Percentiles rank a stretch among this genome's conserved stretches.
Conservation (phyloP, 2,329 filamentous ascomycete genomes). For the Helminthosporium solani region DNA sequence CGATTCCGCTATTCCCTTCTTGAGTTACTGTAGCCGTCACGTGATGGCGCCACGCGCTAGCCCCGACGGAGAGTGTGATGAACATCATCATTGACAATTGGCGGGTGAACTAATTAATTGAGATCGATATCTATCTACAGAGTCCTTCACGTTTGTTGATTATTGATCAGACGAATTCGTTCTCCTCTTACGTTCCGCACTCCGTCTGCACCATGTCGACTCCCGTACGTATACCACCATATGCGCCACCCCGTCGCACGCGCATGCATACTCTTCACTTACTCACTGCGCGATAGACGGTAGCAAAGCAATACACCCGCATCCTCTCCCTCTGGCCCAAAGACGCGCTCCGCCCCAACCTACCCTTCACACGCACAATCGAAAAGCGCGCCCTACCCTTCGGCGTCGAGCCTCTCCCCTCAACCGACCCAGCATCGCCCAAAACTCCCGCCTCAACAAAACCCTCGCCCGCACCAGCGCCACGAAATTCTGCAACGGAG, state of each 20-base stretch:
- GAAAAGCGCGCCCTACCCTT: slow-evolving; percentile 41
- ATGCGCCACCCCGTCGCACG: not conserved
- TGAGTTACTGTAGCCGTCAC: too few species aligned
- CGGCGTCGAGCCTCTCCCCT: slow-evolving; percentile 24
- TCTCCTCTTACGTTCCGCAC: not conserved
- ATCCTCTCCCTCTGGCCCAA: slow-evolving; percentile 52
- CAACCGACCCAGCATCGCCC: slow-evolving; percentile 11
- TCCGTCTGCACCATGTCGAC: slow-evolving; percentile 11
- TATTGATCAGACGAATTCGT: too few species aligned
- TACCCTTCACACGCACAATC: slow-evolving; percentile 49
- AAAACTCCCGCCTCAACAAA: slow-evolving; percentile 1
- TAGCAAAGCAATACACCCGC: slow-evolving; percentile 52
- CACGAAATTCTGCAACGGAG: slow-evolving; percentile 35
- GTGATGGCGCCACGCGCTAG: too few species aligned
- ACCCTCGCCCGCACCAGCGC: not conserved
- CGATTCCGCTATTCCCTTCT: slow-evolving; percentile 5
- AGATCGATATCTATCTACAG: too few species aligned
- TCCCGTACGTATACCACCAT: slow-evolving; percentile 8
- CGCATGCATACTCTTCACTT: not conserved
- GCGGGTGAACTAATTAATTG: too few species aligned
- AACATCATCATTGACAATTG: too few species aligned
- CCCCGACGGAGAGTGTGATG: too few species aligned
- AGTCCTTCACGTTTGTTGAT: too few species aligned
- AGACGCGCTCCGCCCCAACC: slow-evolving; percentile 51
- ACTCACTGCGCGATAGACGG: slow-evolving; percentile 20